Conservation (phyloP, 179 eudicot species). For the Beta lomatogona region DNA sequence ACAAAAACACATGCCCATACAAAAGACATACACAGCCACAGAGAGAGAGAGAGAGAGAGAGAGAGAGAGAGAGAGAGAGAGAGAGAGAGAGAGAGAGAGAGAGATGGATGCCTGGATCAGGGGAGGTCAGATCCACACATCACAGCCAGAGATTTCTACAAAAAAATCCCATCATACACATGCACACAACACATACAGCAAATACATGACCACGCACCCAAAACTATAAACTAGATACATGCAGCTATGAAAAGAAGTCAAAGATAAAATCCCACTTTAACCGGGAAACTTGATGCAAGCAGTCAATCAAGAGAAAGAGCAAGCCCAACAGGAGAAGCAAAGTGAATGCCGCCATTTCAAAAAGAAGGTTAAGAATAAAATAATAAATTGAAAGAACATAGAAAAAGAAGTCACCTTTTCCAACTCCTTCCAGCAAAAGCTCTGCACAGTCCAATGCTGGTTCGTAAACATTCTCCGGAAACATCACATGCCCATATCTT, state of each 20-base stretch:
- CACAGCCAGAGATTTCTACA: neutral
- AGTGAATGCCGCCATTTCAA: neutral
- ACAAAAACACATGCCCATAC: neutral
- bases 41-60: no score
- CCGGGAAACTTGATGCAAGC: neutral
- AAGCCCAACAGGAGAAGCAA: neutral
- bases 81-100: no score
- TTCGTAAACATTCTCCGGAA: conserved; percentile 96
- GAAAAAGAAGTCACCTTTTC: conserved; percentile 56
- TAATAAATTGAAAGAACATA: no score
- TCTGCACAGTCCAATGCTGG: conserved; percentile 90
- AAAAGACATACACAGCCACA: neutral
- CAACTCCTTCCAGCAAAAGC: conserved; percentile 95
- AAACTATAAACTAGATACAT: neutral
- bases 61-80: no score
- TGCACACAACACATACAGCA: neutral
- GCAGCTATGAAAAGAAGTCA: neutral
- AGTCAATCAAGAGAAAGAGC: neutral
- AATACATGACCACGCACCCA: neutral
- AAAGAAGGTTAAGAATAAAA: neutral
- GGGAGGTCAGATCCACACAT: neutral
- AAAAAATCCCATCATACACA: neutral
- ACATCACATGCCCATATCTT: conserved; percentile 99
- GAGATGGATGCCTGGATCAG: no score
- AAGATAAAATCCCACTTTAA: neutral